Base-by-base conservation (phyloP, 139 green algal species). In the Pleodorina starrii region DNA sequence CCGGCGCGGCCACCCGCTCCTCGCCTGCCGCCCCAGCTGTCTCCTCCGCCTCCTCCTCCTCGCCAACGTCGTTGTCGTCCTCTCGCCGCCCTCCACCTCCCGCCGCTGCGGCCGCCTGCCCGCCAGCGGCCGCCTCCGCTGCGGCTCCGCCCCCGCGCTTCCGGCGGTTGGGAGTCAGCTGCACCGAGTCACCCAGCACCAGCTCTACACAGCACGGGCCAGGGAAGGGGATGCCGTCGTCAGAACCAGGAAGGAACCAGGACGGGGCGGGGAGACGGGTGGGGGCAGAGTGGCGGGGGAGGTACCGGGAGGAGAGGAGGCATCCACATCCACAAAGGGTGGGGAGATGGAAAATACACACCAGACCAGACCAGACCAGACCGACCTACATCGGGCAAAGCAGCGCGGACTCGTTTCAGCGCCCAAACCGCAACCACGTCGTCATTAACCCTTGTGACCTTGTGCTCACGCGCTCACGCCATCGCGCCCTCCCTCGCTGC, bases 131-230 rank as follows among this genome's bases (percentile, higher is more conserved):
- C 40, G 6, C 71, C 40, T 50, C 17, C 38, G 38, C 43, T 6
- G 7, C 42, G 42, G 69, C 69, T n/a, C 35, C 69, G 69, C 21
- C 69, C 10, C 36, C 48, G 40, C 69, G 5, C 32, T 77, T 77
- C 21, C 72, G 72, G 72, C 72, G 72, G 29, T 27, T 44, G 46
- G 75, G 77, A n/a, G 77, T 85, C 35, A 85, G 48, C 36, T 73
- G 38, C 21, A 85, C 25, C 1, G 27, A 27, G 27, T 36, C 78
- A 6, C 78, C 78, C 21, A 85, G 54, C 11, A 85, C 78, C 50
- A 85, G 78, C 78, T 85, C 78, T 85, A n/a, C n/a, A 54, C 3
- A 7, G 72, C 16, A 6, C 21, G 54, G 54, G 25, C 9, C 21
- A 66, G 54, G 29, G 9, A 12, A 66, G 29, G 54, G 29, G n/a